Conservation (phyloP, 1,284 basidiomycete genomes). For the Lignosus rhinocerotis region DNA sequence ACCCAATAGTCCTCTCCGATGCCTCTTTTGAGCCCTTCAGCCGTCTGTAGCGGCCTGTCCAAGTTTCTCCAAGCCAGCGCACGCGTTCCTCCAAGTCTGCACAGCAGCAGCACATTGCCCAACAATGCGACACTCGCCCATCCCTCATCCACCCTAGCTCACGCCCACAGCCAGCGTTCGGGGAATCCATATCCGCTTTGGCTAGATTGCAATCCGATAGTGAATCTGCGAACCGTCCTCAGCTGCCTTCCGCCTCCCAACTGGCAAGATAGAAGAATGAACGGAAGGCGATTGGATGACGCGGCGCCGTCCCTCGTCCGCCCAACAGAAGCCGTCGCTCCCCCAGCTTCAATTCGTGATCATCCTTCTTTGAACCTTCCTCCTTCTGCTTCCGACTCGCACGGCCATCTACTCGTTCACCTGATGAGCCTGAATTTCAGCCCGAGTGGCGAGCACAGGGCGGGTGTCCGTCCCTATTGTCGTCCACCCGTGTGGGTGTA, state of each 20-base stretch:
- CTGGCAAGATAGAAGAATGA: constrained; percentile 8
- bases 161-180: constrained; percentile 22
- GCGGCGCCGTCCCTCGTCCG: neutral
- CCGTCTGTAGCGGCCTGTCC: neutral
- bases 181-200: constrained; percentile 22
- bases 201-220: constrained; percentile 26
- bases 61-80: too few species aligned
- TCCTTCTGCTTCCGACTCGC: neutral
- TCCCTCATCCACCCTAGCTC: neutral
- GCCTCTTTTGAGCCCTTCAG: neutral
- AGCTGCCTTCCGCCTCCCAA: neutral
- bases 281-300: neutral
- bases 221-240: constrained; percentile 16
- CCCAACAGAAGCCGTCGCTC: neutral
- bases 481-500: too few species aligned
- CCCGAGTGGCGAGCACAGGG: too few species aligned
- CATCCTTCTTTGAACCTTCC: neutral
- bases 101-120: neutral
- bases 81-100: neutral
- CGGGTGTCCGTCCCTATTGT: too few species aligned
- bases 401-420: neutral
- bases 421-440: too few species aligned
- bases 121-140: neutral
- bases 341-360: neutral
- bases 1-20: neutral